Base-by-base conservation (phyloP, 306 rosid genomes). In the Castanea mollissima region DNA sequence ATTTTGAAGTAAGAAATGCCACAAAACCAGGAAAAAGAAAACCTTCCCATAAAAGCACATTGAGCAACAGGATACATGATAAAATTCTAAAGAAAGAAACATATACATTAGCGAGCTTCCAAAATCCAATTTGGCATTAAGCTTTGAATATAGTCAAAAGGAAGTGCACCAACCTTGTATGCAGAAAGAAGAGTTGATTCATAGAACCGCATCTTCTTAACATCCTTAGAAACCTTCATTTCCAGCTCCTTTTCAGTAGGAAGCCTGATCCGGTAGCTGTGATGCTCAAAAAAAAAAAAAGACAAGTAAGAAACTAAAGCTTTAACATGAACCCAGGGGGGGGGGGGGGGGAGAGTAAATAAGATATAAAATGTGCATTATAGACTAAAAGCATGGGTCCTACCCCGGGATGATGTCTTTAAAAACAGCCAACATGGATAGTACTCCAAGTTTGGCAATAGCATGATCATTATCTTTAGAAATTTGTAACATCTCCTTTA, bases 341-440 rank as follows among this genome's bases (percentile, higher is more conserved):
- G 2, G 9, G 44, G 9, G 2, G 44, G 3, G 3, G 11, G 12
- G n/a, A 46, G 7, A 21, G 55, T 5, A 68, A 12, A 44, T 7
- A 79, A 67, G 52, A 81, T 23, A 69, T 46, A 70, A 46, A 81
- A 74, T 10, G 76, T 41, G 78, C 71, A 79, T 38, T 74, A 75
- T 51, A 69, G 34, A 74, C 57, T 46, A 71, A 63, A 32, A 75
- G 46, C 65, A 83, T 55, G 71, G 69, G 75, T 44, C 80, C 41
- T 83, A 95, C 99, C 98, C 99, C 55, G 98, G 99, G 76, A 93
- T 84, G 75, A 95, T 89, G 84, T 93, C 99, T 86, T 89, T 95
- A 81, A 93, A 93, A 78, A 91, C 96, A 76, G 98, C 96, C 82
- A 91, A 88, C 78, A 95, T 89, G 69, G 99, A 95, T 60, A 91